Evolutionary conservation across 2,329 filamentous ascomycete species (phyloP).

Genomic region (Fusarium succisae): DNA sequence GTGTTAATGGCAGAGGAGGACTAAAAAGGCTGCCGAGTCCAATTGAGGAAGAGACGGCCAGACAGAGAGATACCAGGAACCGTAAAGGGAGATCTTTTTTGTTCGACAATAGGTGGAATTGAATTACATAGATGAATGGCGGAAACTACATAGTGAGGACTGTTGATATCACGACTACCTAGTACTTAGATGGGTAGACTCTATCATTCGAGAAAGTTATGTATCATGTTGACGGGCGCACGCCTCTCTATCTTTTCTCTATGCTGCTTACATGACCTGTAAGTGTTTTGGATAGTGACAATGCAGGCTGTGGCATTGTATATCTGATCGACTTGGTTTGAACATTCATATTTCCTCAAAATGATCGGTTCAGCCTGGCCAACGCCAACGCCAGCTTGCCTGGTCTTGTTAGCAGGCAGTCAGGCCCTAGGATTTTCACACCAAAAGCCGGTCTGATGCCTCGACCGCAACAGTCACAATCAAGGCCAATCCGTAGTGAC

Average conservation of each 20-base stretch:
- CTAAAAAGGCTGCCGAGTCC: slow-evolving; percentile 15
- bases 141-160: not conserved
- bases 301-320: not conserved
- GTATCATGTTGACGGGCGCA: not conserved
- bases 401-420: slow-evolving; percentile 3
- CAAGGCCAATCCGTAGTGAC: slow-evolving; percentile 25
- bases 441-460: slow-evolving; percentile 16
- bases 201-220: not conserved
- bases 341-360: not conserved
- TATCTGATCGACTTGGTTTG: not conserved
- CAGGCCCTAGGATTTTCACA: slow-evolving; percentile 12
- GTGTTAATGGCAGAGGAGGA: not conserved
- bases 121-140: slow-evolving; percentile 6
- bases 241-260: not conserved
- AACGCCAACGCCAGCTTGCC: not conserved
- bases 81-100: slow-evolving; percentile 4
- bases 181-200: not conserved
- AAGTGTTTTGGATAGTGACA: not conserved
- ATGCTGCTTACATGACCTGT: slow-evolving; percentile 11
- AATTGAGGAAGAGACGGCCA: not conserved
- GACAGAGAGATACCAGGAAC: slow-evolving; percentile 11
- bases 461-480: slow-evolving; percentile 4
- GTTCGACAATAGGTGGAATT: not conserved
- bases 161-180: not conserved
- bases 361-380: not conserved